A percentile compares a stretch with the other conserved stretches of the same genome.
These are phyloP conservation scores for Piper longum DNA, from an alignment of 164 flowering plant species.

Conservation along the genomic window DNA sequence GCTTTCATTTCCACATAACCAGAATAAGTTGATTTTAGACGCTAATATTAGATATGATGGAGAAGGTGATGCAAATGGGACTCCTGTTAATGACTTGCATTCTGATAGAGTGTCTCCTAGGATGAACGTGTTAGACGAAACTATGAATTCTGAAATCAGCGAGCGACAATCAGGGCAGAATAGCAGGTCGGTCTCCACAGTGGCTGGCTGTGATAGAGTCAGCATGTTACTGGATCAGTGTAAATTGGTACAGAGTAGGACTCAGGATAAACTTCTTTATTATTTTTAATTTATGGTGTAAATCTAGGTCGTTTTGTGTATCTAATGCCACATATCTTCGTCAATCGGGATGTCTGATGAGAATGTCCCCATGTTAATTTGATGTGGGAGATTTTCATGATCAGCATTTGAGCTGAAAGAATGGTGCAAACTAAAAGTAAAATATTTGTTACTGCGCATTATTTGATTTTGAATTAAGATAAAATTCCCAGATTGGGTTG, in stretches of 20 bases:
- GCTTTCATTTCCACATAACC: background rate
- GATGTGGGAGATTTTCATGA: too few species aligned
- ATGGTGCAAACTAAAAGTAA: too few species aligned
- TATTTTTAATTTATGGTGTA: too few species aligned
- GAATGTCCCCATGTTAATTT: too few species aligned
- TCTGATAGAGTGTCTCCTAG: background rate
- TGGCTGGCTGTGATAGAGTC: background rate
- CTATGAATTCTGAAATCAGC: background rate
- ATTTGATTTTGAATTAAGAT: too few species aligned
- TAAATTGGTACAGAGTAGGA: background rate
- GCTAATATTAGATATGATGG: slow-evolving; percentile 1
- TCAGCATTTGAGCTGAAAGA: too few species aligned
- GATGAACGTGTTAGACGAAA: background rate
- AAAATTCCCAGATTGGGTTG: too few species aligned
- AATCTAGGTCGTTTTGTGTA: too few species aligned
- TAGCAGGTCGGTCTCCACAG: background rate
- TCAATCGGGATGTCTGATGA: too few species aligned
- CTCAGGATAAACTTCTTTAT: background rate
- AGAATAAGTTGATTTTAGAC: slow-evolving; percentile 9
- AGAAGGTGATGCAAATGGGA: slow-evolving; percentile 6
- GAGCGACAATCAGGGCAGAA: background rate
- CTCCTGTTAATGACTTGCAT: background rate
- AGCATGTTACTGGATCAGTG: background rate
- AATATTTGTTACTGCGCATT: too few species aligned
- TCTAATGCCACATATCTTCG: too few species aligned